Evolutionary conservation across 495 filamentous ascomycete genomes (phyloP).

Genomic region (Aspergillus nidulans): DNA sequence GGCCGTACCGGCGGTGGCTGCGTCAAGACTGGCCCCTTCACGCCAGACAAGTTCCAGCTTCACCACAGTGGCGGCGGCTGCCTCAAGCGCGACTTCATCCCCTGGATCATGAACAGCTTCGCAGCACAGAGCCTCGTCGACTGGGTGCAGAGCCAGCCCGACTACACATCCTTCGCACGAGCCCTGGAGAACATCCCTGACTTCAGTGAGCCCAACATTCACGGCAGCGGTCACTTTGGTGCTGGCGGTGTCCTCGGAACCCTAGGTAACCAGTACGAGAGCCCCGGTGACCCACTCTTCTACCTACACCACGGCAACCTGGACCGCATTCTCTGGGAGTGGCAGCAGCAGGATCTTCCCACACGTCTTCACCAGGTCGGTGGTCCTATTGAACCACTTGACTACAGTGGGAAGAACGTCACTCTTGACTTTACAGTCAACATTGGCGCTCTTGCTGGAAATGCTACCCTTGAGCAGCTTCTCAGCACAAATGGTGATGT

Average conservation of each 20-base stretch:
- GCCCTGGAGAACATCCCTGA: slow-evolving; percentile 20
- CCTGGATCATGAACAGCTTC: slow-evolving; percentile 24
- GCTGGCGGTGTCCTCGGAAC: slow-evolving; percentile 19
- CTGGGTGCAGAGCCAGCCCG: slow-evolving; percentile 19
- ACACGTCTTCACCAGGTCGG: slow-evolving; percentile 19
- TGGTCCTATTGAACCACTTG: slow-evolving; percentile 16
- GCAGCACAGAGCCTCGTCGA: slow-evolving; percentile 18
- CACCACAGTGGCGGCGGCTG: slow-evolving; percentile 13
- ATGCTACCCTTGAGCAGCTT: slow-evolving; percentile 14
- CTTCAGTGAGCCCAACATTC: slow-evolving; percentile 19
- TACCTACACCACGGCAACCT: slow-evolving; percentile 51
- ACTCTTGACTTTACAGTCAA: slow-evolving; percentile 19
- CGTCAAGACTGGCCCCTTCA: slow-evolving; percentile 18
- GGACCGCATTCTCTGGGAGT: slow-evolving; percentile 52
- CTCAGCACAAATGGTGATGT: slow-evolving; percentile 11
- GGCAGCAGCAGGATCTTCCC: slow-evolving; percentile 43
- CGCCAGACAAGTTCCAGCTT: slow-evolving; percentile 13
- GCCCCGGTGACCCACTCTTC: slow-evolving; percentile 45
- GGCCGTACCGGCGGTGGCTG: slow-evolving; percentile 21
- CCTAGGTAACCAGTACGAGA: slow-evolving; percentile 16
- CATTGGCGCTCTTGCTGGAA: slow-evolving; percentile 15
- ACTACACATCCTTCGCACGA: slow-evolving; percentile 21
- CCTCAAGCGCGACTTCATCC: slow-evolving; percentile 20
- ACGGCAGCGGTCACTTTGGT: slow-evolving; percentile 18
- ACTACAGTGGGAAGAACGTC: slow-evolving; percentile 18